Base-by-base conservation (phyloP, 768 basidiomycete species). In the Gymnopilus dilepis region DNA sequence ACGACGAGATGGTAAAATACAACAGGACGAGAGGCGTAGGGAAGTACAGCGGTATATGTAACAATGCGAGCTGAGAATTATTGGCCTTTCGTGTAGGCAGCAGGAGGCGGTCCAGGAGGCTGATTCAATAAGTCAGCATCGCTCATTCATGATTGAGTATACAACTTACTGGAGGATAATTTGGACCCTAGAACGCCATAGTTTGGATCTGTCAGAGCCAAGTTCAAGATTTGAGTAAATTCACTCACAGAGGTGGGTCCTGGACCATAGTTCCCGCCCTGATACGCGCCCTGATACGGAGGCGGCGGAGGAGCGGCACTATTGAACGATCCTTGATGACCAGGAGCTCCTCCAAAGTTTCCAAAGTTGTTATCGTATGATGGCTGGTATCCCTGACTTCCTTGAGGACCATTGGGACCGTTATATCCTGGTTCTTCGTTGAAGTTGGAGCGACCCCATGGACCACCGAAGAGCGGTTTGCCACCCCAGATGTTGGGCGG, bases 231-330 rank as follows among this genome's bases (percentile, higher is more conserved):
- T 3, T n/a, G 24, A 3, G 4, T 28, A n/a, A n/a, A n/a, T 3
- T 31, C 8, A 22, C 47, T 50, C 17, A 50, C 47, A 13, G 28
- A 4, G 3, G 22, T 13, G 12, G 22, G 5, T 6, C 13, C 26
- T 1, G 47, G 47, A 50, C 47, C 47, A 30, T 53, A 47, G 19
- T 51, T 51, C 17, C 31, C 54, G 22, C 52, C 64, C 26, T 65
- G 62, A 17, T 65, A 65, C 5, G 64, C 54, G 22, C 52, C 64
- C 26, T 65, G 62, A 17, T 65, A 65, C 5, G 64, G 43, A 24
- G 64, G 64, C 12, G 64, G 61, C 6, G 58, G 53, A 17, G 40
- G 30, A 12, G 60, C 42, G 3, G 42, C 50, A 11, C 58, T 31
- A 11, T 50, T 60, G 38, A 51, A 37, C 28, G 50, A 42, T 6